Evolutionary conservation across 352 stramenopile genomes (phyloP), one percentile per base, ranked within the genome.

Genomic region (Pilasporangium apinafurcum): DNA sequence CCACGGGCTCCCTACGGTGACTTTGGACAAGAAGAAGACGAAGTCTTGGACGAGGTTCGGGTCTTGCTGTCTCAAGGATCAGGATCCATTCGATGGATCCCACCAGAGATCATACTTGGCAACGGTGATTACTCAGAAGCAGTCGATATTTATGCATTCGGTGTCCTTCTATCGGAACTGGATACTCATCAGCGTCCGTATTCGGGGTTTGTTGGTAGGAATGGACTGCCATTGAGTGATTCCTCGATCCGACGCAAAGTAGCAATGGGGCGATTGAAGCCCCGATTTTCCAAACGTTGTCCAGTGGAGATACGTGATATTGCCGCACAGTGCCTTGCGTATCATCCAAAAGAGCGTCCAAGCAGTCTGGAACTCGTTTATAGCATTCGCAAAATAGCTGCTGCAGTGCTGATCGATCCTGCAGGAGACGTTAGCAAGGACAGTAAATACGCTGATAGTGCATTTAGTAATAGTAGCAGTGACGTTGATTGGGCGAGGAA

Each of bases 261-360:
- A 14, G 55, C 62, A 1, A 46, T 53, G 17, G 62, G 60, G 7
- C 37, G 50, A 6, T 32, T 81, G 16, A 46, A 37, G 5, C 68
- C 65, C 1, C 22, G 7, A n/a, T 65, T 81, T 25, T 56, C 57
- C 2, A 12, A 20, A 5, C 40, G 36, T 8, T 78, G 62, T 38
- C 62, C 65, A 16, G 25, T 40, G 1, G 52, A 46, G 17, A 51
- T 81, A 1, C 42, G 63, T 1, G 42, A 43, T 4, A 36, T 81
- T 1, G 62, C 53, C 12, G 38, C 34, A 13, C 43, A 41, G 22
- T 83, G 69, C 30, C 41, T 83, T 4, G 42, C 51, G 7, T 62
- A 55, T 32, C 38, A 76, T 13, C 65, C 60, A 0, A 32, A 34
- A 1, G 53, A 65, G 5, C 49, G 65, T 0, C 65, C 61, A 17